phyloP scores from a whole-genome alignment of 176 grass and related monocot genomes.

The Aegilops speltoides region DNA sequence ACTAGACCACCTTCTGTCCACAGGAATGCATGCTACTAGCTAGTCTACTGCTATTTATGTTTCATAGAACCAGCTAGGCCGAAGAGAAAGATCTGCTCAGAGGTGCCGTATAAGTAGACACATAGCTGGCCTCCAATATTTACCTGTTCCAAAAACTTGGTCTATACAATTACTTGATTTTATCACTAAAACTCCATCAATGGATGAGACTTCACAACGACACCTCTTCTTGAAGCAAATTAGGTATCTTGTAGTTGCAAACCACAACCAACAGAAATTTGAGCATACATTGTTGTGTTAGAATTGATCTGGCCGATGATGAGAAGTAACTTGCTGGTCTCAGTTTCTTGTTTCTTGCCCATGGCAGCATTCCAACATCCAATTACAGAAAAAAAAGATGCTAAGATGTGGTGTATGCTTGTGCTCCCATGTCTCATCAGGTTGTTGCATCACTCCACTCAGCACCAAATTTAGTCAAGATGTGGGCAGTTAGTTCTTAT shows the following conservation, averaged over 20 bases:
- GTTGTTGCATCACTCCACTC: background rate
- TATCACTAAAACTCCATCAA: background rate
- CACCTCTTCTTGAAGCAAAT: conserved; percentile 8
- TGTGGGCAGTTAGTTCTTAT: conserved; percentile 29
- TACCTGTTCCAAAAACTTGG: background rate
- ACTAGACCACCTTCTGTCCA: background rate
- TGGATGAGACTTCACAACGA: background rate
- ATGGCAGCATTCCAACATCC: conserved; percentile 6
- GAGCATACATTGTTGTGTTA: background rate
- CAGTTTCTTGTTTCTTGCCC: conserved; percentile 19
- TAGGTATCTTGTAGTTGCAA: conserved; percentile 31
- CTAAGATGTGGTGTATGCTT: conserved; percentile 24
- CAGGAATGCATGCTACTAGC: background rate
- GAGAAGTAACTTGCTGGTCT: background rate
- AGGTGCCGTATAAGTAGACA: conserved; percentile 16
- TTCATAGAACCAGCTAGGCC: conserved; percentile 1
- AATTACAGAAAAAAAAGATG: conserved; percentile 29
- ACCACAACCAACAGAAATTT: conserved; percentile 10
- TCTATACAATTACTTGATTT: background rate
- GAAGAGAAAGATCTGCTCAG: conserved; percentile 1
- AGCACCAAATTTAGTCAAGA: conserved; percentile 25
- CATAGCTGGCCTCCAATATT: conserved; percentile 21
- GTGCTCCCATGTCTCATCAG: conserved; percentile 11
- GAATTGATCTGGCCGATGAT: conserved; percentile 7
- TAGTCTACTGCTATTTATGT: conserved; percentile 8